These are phyloP conservation scores for Platanthera guangdongensis DNA, from an alignment of 106 monocot genomes.

Conservation along the genomic window DNA sequence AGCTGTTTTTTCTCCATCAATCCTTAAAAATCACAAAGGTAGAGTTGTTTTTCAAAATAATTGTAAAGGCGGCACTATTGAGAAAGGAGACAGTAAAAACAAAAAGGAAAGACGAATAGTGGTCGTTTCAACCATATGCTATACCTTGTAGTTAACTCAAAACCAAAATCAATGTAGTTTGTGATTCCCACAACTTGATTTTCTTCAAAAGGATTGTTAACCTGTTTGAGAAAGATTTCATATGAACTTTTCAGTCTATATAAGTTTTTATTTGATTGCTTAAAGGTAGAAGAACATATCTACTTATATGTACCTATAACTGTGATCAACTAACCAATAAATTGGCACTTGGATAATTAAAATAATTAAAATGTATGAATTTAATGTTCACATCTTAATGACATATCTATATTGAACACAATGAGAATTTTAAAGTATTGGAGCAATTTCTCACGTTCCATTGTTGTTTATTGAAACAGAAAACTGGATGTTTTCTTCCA, in stretches of 20 bases:
- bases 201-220: constrained; percentile 80
- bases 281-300: too few species aligned
- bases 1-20: constrained; percentile 41
- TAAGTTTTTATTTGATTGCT: not conserved
- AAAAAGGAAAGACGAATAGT: constrained; percentile 3
- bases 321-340: too few species aligned
- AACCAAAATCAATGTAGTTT: constrained; percentile 93
- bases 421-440: too few species aligned
- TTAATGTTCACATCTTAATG: too few species aligned
- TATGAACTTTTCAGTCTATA: not conserved
- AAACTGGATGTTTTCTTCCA: too few species aligned
- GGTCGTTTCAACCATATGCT: not conserved
- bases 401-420: too few species aligned
- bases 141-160: constrained; percentile 80
- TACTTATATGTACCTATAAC: too few species aligned
- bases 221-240: constrained; percentile 22
- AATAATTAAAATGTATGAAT: too few species aligned
- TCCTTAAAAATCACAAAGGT: constrained; percentile 22
- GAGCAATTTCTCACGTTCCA: too few species aligned
- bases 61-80: not conserved
- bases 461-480: too few species aligned
- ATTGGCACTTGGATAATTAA: too few species aligned
- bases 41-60: not conserved
- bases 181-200: constrained; percentile 83
- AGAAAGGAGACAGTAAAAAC: not conserved